These are phyloP conservation scores for Poa annua DNA, from an alignment of 176 grass and related monocot genomes.

Conservation along the genomic window DNA sequence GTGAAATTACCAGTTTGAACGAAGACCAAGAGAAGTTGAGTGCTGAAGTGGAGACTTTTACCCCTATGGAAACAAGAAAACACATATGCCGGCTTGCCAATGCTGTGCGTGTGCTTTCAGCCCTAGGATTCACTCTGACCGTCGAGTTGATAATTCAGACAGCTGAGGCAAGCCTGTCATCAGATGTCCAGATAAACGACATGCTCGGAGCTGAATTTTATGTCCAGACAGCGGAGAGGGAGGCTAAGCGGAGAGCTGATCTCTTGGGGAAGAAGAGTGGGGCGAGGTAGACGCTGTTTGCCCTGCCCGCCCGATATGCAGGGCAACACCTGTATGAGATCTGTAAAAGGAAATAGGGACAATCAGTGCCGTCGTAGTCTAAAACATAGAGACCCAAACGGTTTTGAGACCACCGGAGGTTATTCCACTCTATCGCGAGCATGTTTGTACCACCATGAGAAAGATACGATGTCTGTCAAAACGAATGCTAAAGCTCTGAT, in stretches of 20 bases:
- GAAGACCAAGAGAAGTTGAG: slow-evolving; percentile 43
- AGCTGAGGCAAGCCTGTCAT: slow-evolving; percentile 57
- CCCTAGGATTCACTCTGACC: slow-evolving; percentile 76
- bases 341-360: background rate
- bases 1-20: slow-evolving; percentile 43
- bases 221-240: slow-evolving; percentile 73
- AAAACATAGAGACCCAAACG: background rate
- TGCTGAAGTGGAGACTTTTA: slow-evolving; percentile 41
- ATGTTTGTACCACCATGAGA: background rate
- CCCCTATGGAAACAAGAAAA: slow-evolving; percentile 62
- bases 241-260: slow-evolving; percentile 61
- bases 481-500: background rate
- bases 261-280: slow-evolving; percentile 55
- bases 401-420: background rate
- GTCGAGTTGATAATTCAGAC: slow-evolving; percentile 65
- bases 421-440: background rate
- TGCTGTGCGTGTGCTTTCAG: slow-evolving; percentile 68
- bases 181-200: slow-evolving; percentile 63
- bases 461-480: background rate
- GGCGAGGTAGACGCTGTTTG: slow-evolving; percentile 25
- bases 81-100: slow-evolving; percentile 86
- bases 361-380: background rate
- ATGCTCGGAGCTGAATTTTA: slow-evolving; percentile 88
- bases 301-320: background rate
- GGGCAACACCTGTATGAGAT: background rate